A percentile compares a stretch with the other conserved stretches of the same genome.
Evolutionary conservation across 1,284 basidiomycete species (phyloP).

Genomic region (Phellinidium pouzarii): DNA sequence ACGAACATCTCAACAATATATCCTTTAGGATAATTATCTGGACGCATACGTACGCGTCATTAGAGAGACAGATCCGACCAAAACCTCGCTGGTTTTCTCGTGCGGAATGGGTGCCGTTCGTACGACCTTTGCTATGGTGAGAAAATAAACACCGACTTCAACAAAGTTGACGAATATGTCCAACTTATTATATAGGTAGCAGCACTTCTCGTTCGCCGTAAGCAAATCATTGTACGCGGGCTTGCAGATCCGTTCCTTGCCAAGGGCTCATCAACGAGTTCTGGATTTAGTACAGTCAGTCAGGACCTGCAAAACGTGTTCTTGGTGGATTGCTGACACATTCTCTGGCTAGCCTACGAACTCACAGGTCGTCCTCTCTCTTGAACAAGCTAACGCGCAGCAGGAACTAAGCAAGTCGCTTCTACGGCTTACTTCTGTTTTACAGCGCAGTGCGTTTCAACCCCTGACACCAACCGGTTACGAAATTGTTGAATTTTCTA

Average conservation of each 20-base stretch:
- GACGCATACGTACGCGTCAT: constrained; percentile 90
- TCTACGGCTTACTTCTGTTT: constrained; percentile 75
- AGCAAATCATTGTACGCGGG: constrained; percentile 76
- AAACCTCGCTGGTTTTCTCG: constrained; percentile 87
- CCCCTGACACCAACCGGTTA: not conserved
- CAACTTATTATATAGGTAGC: constrained; percentile 42
- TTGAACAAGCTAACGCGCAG: constrained; percentile 78
- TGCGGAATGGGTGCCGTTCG: constrained; percentile 97
- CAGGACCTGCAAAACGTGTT: not conserved
- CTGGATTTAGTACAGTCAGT: constrained; percentile 42
- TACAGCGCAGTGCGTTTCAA: constrained; percentile 62
- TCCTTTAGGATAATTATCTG: constrained; percentile 77
- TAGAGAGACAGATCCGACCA: constrained; percentile 72
- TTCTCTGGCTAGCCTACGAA: constrained; percentile 39
- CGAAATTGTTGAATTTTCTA: not conserved
- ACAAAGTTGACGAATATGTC: not conserved
- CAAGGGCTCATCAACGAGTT: constrained; percentile 24
- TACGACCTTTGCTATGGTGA: constrained; percentile 92
- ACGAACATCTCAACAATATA: constrained; percentile 2
- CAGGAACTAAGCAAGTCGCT: constrained; percentile 81
- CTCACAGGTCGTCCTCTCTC: constrained; percentile 47
- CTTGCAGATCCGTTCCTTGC: constrained; percentile 63
- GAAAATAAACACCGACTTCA: not conserved
- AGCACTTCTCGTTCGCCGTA: constrained; percentile 82
- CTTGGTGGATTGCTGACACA: not conserved